Base-by-base conservation (phyloP, 2,329 filamentous ascomycete genomes). In the Pestalotiopsis sp. region DNA sequence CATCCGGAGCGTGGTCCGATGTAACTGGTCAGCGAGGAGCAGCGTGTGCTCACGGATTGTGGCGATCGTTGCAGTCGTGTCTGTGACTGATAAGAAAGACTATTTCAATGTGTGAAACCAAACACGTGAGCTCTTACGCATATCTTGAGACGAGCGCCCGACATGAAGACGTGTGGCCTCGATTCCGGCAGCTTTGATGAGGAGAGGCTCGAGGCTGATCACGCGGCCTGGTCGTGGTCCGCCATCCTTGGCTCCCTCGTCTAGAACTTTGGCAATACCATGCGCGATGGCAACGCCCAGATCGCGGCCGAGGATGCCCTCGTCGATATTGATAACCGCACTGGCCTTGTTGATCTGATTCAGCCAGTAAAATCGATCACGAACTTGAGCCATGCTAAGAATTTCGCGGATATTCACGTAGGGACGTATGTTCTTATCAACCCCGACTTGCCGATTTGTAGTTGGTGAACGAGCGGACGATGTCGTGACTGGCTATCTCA, bases 361-460 rank as follows among this genome's bases (percentile, higher is more conserved):
- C 12, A 66, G 65, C 65, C 65, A 66, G 56, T 56, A 60, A 23
- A 66, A 66, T 25, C 56, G 65, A 45, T 66, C 64, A n/a, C 64
- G 64, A 57, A 23, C 12, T 56, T 64, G 61, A 12, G 61, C 13
- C 61, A 64, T 64, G 4, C 27, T 62, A 12, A 5, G 17, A 17
- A 13, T 27, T 13, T 27, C 12, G 27, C 5, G 20, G 5, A 38
- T 62, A 6, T 36, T 4, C 4, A n/a, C 20, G 14, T 4, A 40
- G 27, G 17, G 13, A 11, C 4, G 17, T 14, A 12, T 23, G 45
- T 52, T 52, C 17, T 52, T 23, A 20, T 20, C 17, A n/a, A 52
- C 7, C 1, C 6, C n/a, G 17, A 52, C 45, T n/a, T 9, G 20
- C 17, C 17, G 45, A 9, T 17, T 20, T 52, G 45, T n/a, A 9